phyloP scores from a whole-genome alignment of 139 green algal genomes.

The Chlorella sp. region DNA sequence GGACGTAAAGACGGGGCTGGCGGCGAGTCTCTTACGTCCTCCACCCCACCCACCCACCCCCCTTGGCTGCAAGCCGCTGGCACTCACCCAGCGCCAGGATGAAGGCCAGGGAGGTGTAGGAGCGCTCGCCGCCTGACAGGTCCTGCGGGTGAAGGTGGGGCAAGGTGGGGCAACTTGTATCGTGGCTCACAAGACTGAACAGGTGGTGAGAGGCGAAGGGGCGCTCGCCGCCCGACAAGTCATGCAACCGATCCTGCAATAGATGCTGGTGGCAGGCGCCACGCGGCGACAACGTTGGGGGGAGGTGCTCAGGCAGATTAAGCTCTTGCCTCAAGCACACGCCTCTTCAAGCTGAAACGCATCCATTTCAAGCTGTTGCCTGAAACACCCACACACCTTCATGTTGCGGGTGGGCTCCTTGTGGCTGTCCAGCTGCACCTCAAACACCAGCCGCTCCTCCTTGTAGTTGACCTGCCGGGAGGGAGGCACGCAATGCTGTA shows the following conservation, averaged over 20 bases:
- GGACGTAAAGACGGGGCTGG: not conserved
- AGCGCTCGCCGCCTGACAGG: constrained; percentile 88
- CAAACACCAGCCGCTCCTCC: not conserved
- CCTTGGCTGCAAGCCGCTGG: no score
- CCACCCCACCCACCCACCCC: not conserved
- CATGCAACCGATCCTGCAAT: constrained; percentile 11
- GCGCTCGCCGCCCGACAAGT: constrained; percentile 86
- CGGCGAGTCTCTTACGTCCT: no score
- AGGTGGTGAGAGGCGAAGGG: constrained; percentile 87
- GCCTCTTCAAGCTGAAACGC: no score
- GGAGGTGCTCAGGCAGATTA: no score
- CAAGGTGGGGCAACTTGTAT: no score
- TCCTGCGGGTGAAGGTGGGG: constrained; percentile 7
- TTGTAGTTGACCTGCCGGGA: constrained; percentile 16
- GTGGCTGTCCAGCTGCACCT: constrained; percentile 1
- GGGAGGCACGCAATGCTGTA: not conserved
- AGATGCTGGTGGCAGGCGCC: no score
- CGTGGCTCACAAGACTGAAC: no score
- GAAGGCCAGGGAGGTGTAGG: constrained; percentile 87
- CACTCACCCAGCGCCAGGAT: constrained; percentile 80
- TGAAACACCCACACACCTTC: no score
- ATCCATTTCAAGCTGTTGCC: no score
- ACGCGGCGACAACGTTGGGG: no score
- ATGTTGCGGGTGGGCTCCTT: constrained; percentile 52
- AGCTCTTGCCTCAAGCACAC: no score